Percentiles rank a stretch among this genome's conserved stretches.
Conservation (phyloP, 1,284 basidiomycete species). For the Puccinia coronata region DNA sequence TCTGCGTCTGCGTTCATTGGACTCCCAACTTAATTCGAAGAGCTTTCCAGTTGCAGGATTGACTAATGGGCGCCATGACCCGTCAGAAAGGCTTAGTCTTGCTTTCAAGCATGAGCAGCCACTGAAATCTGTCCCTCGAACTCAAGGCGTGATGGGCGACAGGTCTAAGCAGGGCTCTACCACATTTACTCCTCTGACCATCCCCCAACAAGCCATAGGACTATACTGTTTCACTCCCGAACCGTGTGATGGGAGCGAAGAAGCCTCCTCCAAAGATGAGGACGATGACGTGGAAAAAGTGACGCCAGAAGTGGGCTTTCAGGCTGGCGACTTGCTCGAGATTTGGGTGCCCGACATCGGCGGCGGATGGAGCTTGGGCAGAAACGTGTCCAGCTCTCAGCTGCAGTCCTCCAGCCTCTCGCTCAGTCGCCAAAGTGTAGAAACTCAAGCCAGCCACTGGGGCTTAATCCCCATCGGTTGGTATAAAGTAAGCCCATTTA, state of each 20-base stretch:
- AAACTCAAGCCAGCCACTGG: neutral
- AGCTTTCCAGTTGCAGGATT: neutral
- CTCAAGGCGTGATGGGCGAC: neutral
- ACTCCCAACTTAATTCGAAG: neutral
- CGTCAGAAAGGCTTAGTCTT: neutral
- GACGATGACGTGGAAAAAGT: neutral
- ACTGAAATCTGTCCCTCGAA: neutral
- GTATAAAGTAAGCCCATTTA: constrained; percentile 16
- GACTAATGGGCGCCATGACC: neutral
- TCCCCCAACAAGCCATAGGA: constrained; percentile 14
- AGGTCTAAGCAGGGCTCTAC: neutral
- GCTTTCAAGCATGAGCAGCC: neutral
- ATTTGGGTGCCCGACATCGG: constrained; percentile 13
- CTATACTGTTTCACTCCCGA: constrained; percentile 28
- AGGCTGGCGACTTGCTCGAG: neutral
- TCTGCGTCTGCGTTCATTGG: neutral
- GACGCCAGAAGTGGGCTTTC: constrained; percentile 17
- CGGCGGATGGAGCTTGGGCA: constrained; percentile 22
- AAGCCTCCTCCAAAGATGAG: neutral
- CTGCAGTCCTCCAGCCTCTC: neutral
- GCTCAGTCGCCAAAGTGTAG: neutral
- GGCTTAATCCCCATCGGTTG: constrained; percentile 29
- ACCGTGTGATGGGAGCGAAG: neutral
- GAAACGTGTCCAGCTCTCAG: neutral
- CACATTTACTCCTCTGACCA: constrained; percentile 7